Evolutionary conservation across 768 basidiomycete genomes (phyloP).

Genomic region (Kwoniella shandongensis): DNA sequence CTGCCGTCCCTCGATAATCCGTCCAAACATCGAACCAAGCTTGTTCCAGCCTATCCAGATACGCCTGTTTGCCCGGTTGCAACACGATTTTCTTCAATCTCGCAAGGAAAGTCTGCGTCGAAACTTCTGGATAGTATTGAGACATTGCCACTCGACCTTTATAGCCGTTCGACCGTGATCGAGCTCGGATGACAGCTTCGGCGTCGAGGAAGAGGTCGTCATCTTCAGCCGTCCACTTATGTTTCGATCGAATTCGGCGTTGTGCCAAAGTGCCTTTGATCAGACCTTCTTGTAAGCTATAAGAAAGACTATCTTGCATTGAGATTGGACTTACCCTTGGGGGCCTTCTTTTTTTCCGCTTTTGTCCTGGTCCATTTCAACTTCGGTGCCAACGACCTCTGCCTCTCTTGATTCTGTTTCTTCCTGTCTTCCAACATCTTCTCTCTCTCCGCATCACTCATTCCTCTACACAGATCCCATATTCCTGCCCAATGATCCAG

Average conservation of each 20-base stretch:
- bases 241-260: slow-evolving; percentile 10
- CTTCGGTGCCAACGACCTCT: not conserved
- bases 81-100: slow-evolving; percentile 60
- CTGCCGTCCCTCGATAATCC: slow-evolving; percentile 65
- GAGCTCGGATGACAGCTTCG: slow-evolving; percentile 74
- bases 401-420: not conserved
- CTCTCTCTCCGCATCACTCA: slow-evolving; percentile 6
- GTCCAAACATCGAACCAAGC: slow-evolving; percentile 78
- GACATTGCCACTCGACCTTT: slow-evolving; percentile 72
- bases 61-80: slow-evolving; percentile 70
- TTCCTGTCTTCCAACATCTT: slow-evolving; percentile 4
- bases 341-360: slow-evolving; percentile 1
- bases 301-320: not conserved
- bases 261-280: not conserved
- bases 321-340: slow-evolving; percentile 1
- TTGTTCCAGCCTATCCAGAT: slow-evolving; percentile 75
- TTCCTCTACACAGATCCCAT: slow-evolving; percentile 7
- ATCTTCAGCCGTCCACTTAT: slow-evolving; percentile 76
- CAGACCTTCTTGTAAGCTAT: not conserved
- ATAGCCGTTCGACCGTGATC: slow-evolving; percentile 62
- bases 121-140: slow-evolving; percentile 69
- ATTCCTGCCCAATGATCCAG: slow-evolving; percentile 25
- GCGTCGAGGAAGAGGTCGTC: slow-evolving; percentile 87
- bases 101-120: slow-evolving; percentile 16
- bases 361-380: not conserved